Conservation (phyloP, 176 grass and related monocot species). For the Chrysopogon serrulatus region DNA sequence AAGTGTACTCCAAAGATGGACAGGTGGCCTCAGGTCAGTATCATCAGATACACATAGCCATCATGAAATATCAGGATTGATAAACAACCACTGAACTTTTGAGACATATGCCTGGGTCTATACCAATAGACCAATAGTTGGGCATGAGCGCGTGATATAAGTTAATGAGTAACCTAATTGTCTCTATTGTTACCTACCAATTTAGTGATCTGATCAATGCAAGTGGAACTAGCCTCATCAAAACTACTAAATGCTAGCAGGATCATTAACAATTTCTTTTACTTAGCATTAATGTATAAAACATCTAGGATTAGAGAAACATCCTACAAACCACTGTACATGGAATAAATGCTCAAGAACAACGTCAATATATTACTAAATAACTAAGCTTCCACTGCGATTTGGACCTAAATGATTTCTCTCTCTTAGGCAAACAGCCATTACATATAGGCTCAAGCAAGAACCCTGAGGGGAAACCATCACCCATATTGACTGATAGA, state of each 20-base stretch:
- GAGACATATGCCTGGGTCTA: too few relatives aligned
- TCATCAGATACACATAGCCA: background rate
- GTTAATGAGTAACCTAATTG: background rate
- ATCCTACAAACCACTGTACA: conserved; percentile 4
- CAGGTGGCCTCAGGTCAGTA: conserved; percentile 14
- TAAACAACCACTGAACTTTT: too few relatives aligned
- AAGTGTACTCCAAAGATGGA: conserved; percentile 8
- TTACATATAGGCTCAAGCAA: background rate
- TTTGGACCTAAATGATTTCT: background rate
- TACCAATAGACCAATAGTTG: conserved; percentile 19
- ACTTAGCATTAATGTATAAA: background rate
- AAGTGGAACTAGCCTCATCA: conserved; percentile 11
- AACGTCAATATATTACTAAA: background rate
- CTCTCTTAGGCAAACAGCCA: background rate
- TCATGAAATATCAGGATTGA: conserved; percentile 14
- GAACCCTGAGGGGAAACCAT: background rate
- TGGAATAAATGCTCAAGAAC: conserved; percentile 13
- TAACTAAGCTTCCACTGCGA: background rate
- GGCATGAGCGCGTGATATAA: background rate
- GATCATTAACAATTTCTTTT: background rate
- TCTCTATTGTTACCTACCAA: background rate
- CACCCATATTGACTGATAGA: background rate
- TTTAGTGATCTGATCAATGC: background rate
- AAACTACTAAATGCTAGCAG: background rate
- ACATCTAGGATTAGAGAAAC: background rate